Conservation (phyloP, 305 asterid genomes). For the Stenogyne calaminthoides region DNA sequence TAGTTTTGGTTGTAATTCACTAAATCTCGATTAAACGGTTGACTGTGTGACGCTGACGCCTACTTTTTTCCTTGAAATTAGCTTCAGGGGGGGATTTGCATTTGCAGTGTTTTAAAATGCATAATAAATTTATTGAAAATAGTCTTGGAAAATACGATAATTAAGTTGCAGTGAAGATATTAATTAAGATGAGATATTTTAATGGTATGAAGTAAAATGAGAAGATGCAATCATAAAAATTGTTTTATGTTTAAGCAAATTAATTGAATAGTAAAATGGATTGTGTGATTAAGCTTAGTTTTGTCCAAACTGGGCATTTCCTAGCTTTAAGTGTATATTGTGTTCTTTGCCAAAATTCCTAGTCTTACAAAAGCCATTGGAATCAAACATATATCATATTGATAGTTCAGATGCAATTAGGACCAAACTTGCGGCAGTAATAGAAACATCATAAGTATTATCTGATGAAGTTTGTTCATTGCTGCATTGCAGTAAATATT, state of each 20-base stretch:
- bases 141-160: neutral
- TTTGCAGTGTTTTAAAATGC: neutral
- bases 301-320: neutral
- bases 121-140: neutral
- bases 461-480: neutral
- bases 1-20: neutral
- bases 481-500: constrained; percentile 1
- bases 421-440: neutral
- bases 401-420: neutral
- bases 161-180: neutral
- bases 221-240: neutral
- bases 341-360: neutral
- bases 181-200: neutral
- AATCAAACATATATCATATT: neutral
- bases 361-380: neutral
- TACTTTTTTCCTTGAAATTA: neutral
- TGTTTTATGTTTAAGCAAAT: neutral
- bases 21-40: neutral
- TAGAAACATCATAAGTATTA: neutral
- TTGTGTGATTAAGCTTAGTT: neutral
- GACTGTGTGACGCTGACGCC: neutral
- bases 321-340: neutral
- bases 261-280: neutral
- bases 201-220: neutral
- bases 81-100: neutral